Base-by-base conservation (phyloP, 2,329 filamentous ascomycete species). In the Herpotrichia juniperi region DNA sequence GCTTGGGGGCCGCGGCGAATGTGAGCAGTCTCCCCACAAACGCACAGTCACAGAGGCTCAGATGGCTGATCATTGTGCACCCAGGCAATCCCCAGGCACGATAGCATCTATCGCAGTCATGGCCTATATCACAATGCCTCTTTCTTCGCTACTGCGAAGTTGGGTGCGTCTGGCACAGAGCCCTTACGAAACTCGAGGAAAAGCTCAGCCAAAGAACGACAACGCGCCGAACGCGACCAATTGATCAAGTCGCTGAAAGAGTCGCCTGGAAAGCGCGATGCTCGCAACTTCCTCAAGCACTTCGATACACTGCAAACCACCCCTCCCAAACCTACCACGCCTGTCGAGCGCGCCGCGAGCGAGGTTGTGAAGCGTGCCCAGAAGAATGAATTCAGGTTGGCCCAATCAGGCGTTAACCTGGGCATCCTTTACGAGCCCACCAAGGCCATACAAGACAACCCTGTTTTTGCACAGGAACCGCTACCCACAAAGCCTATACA, bases 261-360 rank as follows among this genome's bases (percentile, higher is more conserved):
- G 16, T 91, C 92, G 10, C 90, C 93, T 5, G 97, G 93, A 0
- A 96, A 93, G 74, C 87, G 94, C 64, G 94, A 99, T 77, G 92
- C 93, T 42, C 93, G 90, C 74, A 87, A 90, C 31, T 99, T 97
- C 69, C 82, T 99, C 14, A 89, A 94, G 62, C 93, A 91, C 55
- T 96, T 97, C 71, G 87, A 85, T 42, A 54, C 59, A 12, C 56
- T 68, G 16, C 64, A 63, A 14, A 63, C 62, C 53, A 40, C 35
- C 3, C 54, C 57, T 17, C 46, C 21, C 14, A 19, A 32, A n/a
- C 50, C 34, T n/a, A 28, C 53, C 16, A 19, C 56, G 1, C 54
- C 56, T n/a, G 40, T 40, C 10, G 59, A 62, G 32, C 55, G 56
- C 48, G 47, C 49, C 24, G 53, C 51, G 49, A 57, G 58, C 47